Evolutionary conservation across 1,284 basidiomycete genomes (phyloP).

Genomic region (Cryptococcus hybrid): DNA sequence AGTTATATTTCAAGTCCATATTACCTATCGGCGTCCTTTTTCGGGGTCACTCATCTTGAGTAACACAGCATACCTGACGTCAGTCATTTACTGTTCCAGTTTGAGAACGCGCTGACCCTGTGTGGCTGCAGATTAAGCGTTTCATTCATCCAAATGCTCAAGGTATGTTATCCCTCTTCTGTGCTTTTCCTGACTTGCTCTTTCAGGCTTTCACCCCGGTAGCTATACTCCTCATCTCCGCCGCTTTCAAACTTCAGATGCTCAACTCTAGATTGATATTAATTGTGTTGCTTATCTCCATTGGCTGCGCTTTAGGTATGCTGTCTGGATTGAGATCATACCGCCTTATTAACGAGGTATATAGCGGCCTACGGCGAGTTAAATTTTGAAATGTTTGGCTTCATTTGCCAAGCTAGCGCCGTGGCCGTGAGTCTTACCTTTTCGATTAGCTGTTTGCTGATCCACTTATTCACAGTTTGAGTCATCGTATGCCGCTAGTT

Average conservation of each 20-base stretch:
- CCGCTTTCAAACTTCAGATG: slow-evolving; percentile 79
- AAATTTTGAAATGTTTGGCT: slow-evolving; percentile 80
- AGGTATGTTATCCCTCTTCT: slow-evolving; percentile 55
- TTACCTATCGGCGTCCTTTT: slow-evolving; percentile 88
- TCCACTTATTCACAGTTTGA: slow-evolving; percentile 24
- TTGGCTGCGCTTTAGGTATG: slow-evolving; percentile 74
- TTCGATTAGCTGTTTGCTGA: too few relatives aligned
- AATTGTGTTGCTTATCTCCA: slow-evolving; percentile 61
- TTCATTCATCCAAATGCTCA: slow-evolving; percentile 54
- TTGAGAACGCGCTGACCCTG: slow-evolving; percentile 51
- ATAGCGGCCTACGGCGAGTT: slow-evolving; percentile 68
- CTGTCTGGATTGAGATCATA: neutral
- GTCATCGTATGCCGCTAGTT: slow-evolving; percentile 28
- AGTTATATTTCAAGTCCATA: slow-evolving; percentile 81
- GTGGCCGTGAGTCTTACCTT: slow-evolving; percentile 50
- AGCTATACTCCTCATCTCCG: slow-evolving; percentile 89
- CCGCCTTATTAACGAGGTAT: neutral
- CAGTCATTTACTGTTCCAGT: neutral
- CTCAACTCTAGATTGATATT: slow-evolving; percentile 71
- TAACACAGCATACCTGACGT: slow-evolving; percentile 84
- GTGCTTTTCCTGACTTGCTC: neutral
- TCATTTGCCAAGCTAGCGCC: slow-evolving; percentile 75
- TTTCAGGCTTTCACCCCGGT: slow-evolving; percentile 89
- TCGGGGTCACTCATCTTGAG: slow-evolving; percentile 87
- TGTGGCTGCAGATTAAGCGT: slow-evolving; percentile 96